Base-by-base conservation (phyloP, 345 rosid genomes). In the Stellera chamaejasme region DNA sequence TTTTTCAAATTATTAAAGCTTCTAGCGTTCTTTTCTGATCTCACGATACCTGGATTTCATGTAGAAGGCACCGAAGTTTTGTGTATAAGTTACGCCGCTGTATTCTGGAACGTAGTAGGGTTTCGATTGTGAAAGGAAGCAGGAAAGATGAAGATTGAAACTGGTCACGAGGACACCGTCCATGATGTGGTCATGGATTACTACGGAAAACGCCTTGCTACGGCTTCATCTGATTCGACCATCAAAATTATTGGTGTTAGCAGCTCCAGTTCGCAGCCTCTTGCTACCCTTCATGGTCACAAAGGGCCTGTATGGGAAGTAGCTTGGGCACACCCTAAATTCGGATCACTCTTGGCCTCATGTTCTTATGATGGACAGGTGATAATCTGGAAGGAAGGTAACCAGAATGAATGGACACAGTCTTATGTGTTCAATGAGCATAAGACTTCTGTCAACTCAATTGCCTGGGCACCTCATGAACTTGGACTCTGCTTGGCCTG, bases 171-270 rank as follows among this genome's bases (percentile, higher is more conserved):
- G 19, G 66, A 54, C 41, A 54, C 54, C 1, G 60, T 63, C 41
- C 66, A 63, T 27, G 66, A 63, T 46, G 60, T 63, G 52, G 60
- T 28, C 10, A 63, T 63, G 66, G 66, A 63, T 55, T 63, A 46
- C 28, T 63, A 63, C n/a, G 66, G 60, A 43, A 63, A 63, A 52
- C 57, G 60, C 0, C 23, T 63, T 32, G 66, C 66, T 26, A 63
- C 54, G 9, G 66, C 56, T 13, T 59, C 63, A 36, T 48, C 63
- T 4, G 63, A 59, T 26, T 28, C 32, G 8, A 59, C 63, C 19
- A 59, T 59, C 10, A 59, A 48, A 54, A 59, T 59, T 27, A 59
- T 49, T 59, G 63, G 63, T n/a, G 63, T 48, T n/a, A 50, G 55
- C 27, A 49, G 15, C 46, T 48, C 45, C 11, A 59, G 45, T 12